Conservation (phyloP, 2,329 filamentous ascomycete species). For the Fusarium redolens region DNA sequence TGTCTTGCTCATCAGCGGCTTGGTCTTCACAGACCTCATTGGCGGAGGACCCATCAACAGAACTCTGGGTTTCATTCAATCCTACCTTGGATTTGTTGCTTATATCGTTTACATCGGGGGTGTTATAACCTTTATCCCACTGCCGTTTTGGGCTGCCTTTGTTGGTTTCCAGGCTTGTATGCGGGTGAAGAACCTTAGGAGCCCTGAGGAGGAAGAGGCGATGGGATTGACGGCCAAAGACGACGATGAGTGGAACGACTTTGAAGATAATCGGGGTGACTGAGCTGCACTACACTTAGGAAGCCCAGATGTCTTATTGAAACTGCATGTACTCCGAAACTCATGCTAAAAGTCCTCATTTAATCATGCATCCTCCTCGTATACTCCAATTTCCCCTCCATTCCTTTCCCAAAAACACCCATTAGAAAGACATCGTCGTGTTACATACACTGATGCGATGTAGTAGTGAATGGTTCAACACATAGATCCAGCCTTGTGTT, state of each 20-base stretch:
- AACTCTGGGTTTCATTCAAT: not conserved
- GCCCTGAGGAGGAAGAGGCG: conserved; percentile 20
- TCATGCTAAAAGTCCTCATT: conserved; percentile 13
- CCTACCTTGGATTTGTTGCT: not conserved
- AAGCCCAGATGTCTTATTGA: conserved; percentile 7
- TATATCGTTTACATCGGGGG: conserved; percentile 1
- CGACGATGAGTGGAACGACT: conserved; percentile 17
- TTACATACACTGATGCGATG: conserved; percentile 30
- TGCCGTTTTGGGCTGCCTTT: conserved; percentile 31
- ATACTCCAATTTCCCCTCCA: not conserved
- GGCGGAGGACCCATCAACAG: not conserved
- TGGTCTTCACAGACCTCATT: conserved; percentile 16
- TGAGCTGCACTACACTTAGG: not conserved
- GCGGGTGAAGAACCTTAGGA: conserved; percentile 20
- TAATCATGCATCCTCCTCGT: conserved; percentile 9
- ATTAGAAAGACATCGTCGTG: conserved; percentile 8
- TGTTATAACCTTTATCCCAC: not conserved
- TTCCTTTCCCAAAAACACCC: not conserved
- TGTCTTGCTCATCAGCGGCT: conserved; percentile 1
- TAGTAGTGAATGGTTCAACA: conserved; percentile 11
- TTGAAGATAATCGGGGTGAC: conserved; percentile 16
- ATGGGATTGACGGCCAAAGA: conserved; percentile 14
- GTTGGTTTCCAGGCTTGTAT: conserved; percentile 22
- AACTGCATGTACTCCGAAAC: conserved; percentile 15
- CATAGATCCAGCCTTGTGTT: conserved; percentile 22